Percentiles rank a stretch among this genome's conserved stretches.
Evolutionary conservation across 2,329 filamentous ascomycete species (phyloP).

Genomic region (Hypoxylon sp.): DNA sequence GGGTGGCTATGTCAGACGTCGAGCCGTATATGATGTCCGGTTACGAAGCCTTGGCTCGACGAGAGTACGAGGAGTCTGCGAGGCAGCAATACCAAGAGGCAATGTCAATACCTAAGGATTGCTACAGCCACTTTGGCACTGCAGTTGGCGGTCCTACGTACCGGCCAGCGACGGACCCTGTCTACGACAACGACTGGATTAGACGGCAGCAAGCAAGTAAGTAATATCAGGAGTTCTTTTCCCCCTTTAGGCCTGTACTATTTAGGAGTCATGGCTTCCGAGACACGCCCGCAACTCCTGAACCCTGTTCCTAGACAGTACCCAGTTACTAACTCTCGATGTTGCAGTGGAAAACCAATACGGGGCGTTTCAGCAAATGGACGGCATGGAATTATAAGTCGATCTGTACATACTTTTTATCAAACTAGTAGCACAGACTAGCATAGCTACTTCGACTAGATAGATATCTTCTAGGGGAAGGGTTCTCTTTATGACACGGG

Average conservation of each 20-base stretch:
- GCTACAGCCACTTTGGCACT: constrained; percentile 62
- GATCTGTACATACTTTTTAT: constrained; percentile 36
- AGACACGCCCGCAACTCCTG: too few relatives aligned
- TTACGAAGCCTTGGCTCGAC: constrained; percentile 78
- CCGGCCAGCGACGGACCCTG: constrained; percentile 75
- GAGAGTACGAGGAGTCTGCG: constrained; percentile 72
- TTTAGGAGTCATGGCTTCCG: too few relatives aligned
- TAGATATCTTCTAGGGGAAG: constrained; percentile 18
- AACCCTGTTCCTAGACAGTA: too few relatives aligned
- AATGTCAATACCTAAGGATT: constrained; percentile 56
- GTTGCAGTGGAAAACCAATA: constrained; percentile 74
- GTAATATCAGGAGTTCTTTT: too few relatives aligned
- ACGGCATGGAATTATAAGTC: constrained; percentile 51
- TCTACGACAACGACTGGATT: constrained; percentile 69
- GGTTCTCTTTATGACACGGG: neutral
- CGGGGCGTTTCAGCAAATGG: constrained; percentile 69
- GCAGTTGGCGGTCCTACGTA: constrained; percentile 61
- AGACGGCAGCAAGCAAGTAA: constrained; percentile 65
- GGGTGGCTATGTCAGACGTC: constrained; percentile 65
- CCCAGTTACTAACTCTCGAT: too few relatives aligned
- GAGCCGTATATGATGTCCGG: constrained; percentile 90
- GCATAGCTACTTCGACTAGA: constrained; percentile 29
- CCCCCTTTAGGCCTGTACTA: too few relatives aligned
- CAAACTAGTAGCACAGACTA: constrained; percentile 30
- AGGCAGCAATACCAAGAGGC: constrained; percentile 55